A percentile compares a stretch with the other conserved stretches of the same genome.
phyloP scores from a whole-genome alignment of 2,329 filamentous ascomycete genomes.

The Sarocladiaceae sp. region DNA sequence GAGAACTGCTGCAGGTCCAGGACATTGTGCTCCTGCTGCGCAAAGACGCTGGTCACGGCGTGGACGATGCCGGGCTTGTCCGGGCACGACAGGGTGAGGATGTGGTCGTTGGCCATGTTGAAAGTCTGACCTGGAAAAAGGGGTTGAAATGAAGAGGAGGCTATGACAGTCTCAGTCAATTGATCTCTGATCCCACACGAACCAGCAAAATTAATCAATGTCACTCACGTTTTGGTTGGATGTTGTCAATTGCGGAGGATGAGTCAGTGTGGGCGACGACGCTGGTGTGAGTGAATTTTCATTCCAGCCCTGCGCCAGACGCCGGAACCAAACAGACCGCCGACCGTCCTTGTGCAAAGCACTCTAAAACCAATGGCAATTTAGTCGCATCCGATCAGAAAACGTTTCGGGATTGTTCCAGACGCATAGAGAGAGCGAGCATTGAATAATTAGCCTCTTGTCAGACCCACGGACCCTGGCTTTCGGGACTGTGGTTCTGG shows the following conservation, averaged over 20 bases:
- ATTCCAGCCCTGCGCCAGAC: neutral
- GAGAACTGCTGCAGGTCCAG: slow-evolving; percentile 81
- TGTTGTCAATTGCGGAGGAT: neutral
- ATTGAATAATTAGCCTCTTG: no score
- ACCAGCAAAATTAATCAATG: no score
- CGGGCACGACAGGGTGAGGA: slow-evolving; percentile 76
- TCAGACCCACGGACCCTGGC: no score
- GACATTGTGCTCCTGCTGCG: slow-evolving; percentile 69
- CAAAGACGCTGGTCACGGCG: slow-evolving; percentile 73
- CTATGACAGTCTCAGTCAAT: neutral
- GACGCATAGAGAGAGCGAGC: no score
- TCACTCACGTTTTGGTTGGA: no score
- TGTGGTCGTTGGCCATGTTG: slow-evolving; percentile 49
- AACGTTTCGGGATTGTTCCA: no score
- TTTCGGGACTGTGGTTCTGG: no score
- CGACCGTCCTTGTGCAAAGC: no score
- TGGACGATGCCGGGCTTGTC: slow-evolving; percentile 82
- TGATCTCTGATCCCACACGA: no score
- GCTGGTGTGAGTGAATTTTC: slow-evolving; percentile 5
- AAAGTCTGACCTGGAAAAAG: neutral
- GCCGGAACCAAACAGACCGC: no score
- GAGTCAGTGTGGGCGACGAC: neutral
- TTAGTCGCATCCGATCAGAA: no score
- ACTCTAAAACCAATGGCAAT: no score
- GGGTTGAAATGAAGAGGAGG: neutral